A percentile compares a stretch with the other conserved stretches of the same genome.
phyloP scores from a whole-genome alignment of 441 rosid genomes.

The Gossypium aridum region DNA sequence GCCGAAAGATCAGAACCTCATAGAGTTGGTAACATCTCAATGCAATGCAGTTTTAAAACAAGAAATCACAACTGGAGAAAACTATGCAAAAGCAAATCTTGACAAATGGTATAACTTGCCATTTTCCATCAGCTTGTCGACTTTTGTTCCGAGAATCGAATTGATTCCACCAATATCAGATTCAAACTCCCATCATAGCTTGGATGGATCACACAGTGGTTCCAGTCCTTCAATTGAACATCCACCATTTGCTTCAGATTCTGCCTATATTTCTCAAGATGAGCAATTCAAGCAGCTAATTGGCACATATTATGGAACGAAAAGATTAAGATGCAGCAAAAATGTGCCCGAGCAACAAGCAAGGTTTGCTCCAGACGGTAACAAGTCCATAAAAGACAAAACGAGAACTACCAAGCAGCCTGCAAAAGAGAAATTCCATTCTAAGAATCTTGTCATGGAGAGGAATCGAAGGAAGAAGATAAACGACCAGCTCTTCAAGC shows the following conservation, averaged over 20 bases:
- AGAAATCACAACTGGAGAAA: conserved; percentile 18
- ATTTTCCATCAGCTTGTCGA: conserved; percentile 16
- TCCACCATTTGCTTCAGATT: conserved; percentile 9
- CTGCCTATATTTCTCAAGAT: conserved; percentile 16
- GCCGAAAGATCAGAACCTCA: conserved; percentile 42
- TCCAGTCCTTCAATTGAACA: conserved; percentile 24
- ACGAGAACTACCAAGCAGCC: conserved; percentile 16
- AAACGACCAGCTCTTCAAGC: conserved; percentile 40
- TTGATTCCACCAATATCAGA: conserved; percentile 13
- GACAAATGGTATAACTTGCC: conserved; percentile 18
- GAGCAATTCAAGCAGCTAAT: conserved; percentile 22
- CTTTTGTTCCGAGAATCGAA: conserved; percentile 23
- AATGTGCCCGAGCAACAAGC: conserved; percentile 23
- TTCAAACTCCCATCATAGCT: conserved; percentile 24
- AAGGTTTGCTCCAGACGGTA: background rate
- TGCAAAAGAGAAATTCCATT: conserved; percentile 29
- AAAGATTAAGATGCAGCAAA: conserved; percentile 9
- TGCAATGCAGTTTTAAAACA: conserved; percentile 31
- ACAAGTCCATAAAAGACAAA: conserved; percentile 4
- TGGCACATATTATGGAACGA: conserved; percentile 15
- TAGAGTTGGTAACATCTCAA: conserved; percentile 37
- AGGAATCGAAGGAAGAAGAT: conserved; percentile 68
- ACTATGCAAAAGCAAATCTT: conserved; percentile 12
- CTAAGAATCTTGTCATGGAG: conserved; percentile 76
- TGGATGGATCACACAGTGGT: conserved; percentile 44